Evolutionary conservation across 2,329 filamentous ascomycete species (phyloP), one percentile per base, ranked within the genome.

Genomic region (Epicoccum nigrum): DNA sequence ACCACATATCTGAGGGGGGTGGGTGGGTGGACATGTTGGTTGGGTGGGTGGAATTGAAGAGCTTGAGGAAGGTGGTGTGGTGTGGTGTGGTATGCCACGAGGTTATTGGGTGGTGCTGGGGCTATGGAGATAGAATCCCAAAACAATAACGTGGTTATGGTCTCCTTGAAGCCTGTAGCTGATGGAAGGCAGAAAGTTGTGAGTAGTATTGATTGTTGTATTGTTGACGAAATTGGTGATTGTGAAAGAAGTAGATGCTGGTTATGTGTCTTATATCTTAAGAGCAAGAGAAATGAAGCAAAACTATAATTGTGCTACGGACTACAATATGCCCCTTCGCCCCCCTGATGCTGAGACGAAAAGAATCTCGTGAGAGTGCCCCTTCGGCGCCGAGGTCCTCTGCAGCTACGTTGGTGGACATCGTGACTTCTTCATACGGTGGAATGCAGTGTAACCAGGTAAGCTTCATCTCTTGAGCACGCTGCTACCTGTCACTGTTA

Each of bases 1-100:
- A 48, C 51, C 51, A 54, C 15, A 32, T 49, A 15, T 54, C 51
- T 1, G 15, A 2, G 8, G 49, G 49, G 7, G 12, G n/a, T 1
- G 4, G 38, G 49, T 11, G 38, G 25, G 11, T 35, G 39, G 25
- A 3, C 33, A 25, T 28, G 2, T n/a, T n/a, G n/a, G n/a, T n/a
- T n/a, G n/a, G n/a, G n/a, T n/a, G n/a, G n/a, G n/a, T n/a, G n/a
- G n/a, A n/a, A n/a, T n/a, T n/a, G n/a, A n/a, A n/a, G n/a, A n/a
- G n/a, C n/a, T n/a, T n/a, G n/a, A n/a, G n/a, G n/a, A n/a, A n/a
- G n/a, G n/a, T n/a, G n/a, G n/a, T n/a, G n/a, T n/a, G n/a, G n/a
- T n/a, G n/a, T n/a, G n/a, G n/a, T n/a, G n/a, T n/a, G n/a, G n/a
- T n/a, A n/a, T n/a, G n/a, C n/a, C n/a, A n/a, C n/a, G n/a, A n/a